Evolutionary conservation across 306 rosid species (phyloP).

Genomic region (Vicia sativa): DNA sequence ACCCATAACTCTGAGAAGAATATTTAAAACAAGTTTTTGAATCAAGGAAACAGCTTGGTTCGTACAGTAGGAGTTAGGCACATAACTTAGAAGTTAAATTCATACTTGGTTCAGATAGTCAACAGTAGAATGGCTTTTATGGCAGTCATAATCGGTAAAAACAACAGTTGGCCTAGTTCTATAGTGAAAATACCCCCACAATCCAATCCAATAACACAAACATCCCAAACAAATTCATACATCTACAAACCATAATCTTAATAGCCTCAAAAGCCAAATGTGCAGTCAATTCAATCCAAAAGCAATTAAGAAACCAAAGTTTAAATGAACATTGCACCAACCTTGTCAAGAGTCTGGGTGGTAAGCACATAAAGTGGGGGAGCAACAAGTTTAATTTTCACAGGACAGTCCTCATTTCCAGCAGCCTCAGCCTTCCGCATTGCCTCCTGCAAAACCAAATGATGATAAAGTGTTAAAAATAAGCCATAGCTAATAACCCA

Average conservation of each 20-base stretch:
- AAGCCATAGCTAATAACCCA: background rate
- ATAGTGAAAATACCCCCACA: background rate
- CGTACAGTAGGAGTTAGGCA: background rate
- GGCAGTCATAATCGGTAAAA: constrained; percentile 7
- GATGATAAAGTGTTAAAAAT: background rate
- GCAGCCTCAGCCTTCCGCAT: constrained; percentile 96
- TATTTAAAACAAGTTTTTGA: background rate
- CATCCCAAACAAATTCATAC: background rate
- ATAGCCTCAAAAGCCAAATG: constrained; percentile 3
- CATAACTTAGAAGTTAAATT: background rate
- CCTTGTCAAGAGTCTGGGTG: constrained; percentile 99
- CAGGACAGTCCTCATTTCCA: constrained; percentile 91
- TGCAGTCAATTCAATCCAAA: constrained; percentile 10
- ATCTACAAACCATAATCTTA: background rate
- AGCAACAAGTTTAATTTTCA: constrained; percentile 96
- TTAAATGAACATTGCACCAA: constrained; percentile 34
- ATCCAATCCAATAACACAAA: constrained; percentile 7
- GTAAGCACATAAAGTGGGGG: constrained; percentile 96
- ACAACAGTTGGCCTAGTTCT: background rate
- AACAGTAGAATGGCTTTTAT: background rate
- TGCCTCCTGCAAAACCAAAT: constrained; percentile 67
- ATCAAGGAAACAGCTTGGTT: background rate
- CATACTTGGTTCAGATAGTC: background rate
- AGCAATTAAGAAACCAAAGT: constrained; percentile 25
- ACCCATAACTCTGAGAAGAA: background rate